Base-by-base conservation (phyloP, 2,329 filamentous ascomycete species). In the Penicillium sp. region DNA sequence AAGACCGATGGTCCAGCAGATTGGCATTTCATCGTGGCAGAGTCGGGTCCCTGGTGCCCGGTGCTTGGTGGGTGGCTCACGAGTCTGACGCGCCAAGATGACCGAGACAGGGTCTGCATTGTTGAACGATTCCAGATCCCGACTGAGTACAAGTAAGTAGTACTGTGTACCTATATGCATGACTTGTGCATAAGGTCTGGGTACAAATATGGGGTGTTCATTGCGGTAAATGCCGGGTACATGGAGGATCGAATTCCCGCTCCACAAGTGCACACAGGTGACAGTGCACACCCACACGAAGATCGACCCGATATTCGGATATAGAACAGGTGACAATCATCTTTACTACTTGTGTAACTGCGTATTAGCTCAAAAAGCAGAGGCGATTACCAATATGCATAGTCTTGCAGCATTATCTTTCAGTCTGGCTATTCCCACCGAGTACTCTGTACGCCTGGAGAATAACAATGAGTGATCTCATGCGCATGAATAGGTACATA, bases 1-100 rank as follows among this genome's bases (percentile, higher is more conserved):
- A 12, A 12, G 13, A 45, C 16, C 7, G 9, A 33, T 44, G 12
- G 31, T 29, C 22, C 42, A 30, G 13, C 33, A 30, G 10, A 45
- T 45, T 45, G 25, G 4, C 13, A 45, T 45, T 39, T 39, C 42
- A 45, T 45, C 42, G 42, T 35, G 9, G 33, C 10, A 35, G 31
- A 36, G 22, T 12, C 14, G 3, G 33, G 33, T 18, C 6, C 41
- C 33, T 25, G 13, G 42, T 14, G 18, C 12, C 25, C 13, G 2
- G 22, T 31, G 31, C 22, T 8, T 25, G 14, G 36, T 30, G 5
- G 29, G 3, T 11, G 16, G 34, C 8, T 45, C 42, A 45, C 42
- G 25, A 45, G 42, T 38, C 27, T 29, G 33, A 13, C 13, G 29
- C 33, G 25, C 12, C 31, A 37, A 19, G 41, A 8, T 12, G n/a